Base-by-base conservation (phyloP, 2,329 filamentous ascomycete species). In the Fusarium napiforme region DNA sequence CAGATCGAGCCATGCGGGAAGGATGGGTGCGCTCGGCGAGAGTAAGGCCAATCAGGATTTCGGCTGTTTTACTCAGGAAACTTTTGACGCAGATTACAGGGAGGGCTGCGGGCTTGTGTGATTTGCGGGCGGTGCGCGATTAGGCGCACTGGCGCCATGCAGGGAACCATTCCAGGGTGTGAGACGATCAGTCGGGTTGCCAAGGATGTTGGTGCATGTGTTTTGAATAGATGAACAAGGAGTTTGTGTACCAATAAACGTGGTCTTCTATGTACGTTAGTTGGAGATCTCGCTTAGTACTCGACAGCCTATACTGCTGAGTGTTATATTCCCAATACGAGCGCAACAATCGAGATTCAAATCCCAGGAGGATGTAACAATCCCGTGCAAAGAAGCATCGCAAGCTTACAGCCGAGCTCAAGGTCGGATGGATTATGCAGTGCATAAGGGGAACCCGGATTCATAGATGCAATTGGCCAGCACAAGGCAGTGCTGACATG, bases 131-230 rank as follows among this genome's bases (percentile, higher is more conserved):
- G 72, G 63, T 75, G 67, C 75, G 75, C 75, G 75, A 64, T 69
- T 77, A 77, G 71, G 60, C 75, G 75, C 72, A 76, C 70, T 78
- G 72, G 58, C 75, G 75, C 74, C 57, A 63, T 78, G 67, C 56
- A 75, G 59, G 42, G 43, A 69, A 69, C 65, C 58, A 60, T 50
- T 42, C 50, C 40, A 60, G 58, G 68, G 64, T 60, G 64, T 72
- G 64, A 64, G 49, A 73, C 61, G 61, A 60, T 74, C 72, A 46
- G 64, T 46, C 55, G 50, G 64, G 36, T 62, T 60, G 49, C 40
- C 61, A 63, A 60, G 53, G 53, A 53, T 40, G 32, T 46, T n/a
- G 40, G 58, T 52, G 53, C 32, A 28, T 67, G 67, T 60, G 53
- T 69, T 58, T 55, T 45, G 34, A 14, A 30, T n/a, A 53, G 30